A percentile compares a stretch with the other conserved stretches of the same genome.
These are phyloP conservation scores for Firmiana major DNA, from an alignment of 345 rosid species.

Conservation along the genomic window DNA sequence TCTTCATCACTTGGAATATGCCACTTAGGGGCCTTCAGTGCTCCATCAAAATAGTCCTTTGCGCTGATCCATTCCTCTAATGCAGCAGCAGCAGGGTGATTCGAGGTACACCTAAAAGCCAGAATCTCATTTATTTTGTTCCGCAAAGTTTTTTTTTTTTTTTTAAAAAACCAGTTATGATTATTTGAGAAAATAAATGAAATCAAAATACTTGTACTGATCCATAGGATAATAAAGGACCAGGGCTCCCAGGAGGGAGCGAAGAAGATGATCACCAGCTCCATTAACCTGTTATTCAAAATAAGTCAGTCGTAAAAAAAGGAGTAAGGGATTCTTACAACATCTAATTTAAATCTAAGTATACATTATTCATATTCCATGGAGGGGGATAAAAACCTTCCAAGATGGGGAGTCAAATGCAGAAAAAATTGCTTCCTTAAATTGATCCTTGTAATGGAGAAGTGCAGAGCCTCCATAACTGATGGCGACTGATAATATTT, in stretches of 20 bases:
- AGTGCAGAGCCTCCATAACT: constrained; percentile 85
- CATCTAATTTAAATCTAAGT: background rate
- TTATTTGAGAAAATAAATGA: constrained; percentile 4
- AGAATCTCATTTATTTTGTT: constrained; percentile 20
- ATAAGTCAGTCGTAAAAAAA: constrained; percentile 2
- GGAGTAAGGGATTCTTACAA: background rate
- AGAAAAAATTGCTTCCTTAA: constrained; percentile 67
- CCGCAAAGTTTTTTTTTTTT: too few relatives aligned
- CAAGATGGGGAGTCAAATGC: constrained; percentile 94
- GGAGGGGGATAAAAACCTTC: constrained; percentile 64
- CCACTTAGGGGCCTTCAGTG: constrained; percentile 63
- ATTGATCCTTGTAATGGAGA: constrained; percentile 65
- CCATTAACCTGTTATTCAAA: constrained; percentile 67
- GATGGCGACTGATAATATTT: constrained; percentile 82
- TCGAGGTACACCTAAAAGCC: constrained; percentile 56
- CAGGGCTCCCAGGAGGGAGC: constrained; percentile 84
- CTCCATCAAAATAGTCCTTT: constrained; percentile 62
- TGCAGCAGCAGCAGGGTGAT: constrained; percentile 74
- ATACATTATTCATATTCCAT: constrained; percentile 2
- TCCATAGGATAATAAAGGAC: constrained; percentile 86
- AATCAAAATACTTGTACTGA: constrained; percentile 67
- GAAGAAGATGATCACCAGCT: constrained; percentile 91
- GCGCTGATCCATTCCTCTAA: constrained; percentile 95
- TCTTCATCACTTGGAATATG: constrained; percentile 83
- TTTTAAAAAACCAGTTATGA: background rate